Percentiles rank a stretch among this genome's conserved stretches.
phyloP scores from a whole-genome alignment of 2,329 filamentous ascomycete genomes.

The Nigrospora osmanthi region DNA sequence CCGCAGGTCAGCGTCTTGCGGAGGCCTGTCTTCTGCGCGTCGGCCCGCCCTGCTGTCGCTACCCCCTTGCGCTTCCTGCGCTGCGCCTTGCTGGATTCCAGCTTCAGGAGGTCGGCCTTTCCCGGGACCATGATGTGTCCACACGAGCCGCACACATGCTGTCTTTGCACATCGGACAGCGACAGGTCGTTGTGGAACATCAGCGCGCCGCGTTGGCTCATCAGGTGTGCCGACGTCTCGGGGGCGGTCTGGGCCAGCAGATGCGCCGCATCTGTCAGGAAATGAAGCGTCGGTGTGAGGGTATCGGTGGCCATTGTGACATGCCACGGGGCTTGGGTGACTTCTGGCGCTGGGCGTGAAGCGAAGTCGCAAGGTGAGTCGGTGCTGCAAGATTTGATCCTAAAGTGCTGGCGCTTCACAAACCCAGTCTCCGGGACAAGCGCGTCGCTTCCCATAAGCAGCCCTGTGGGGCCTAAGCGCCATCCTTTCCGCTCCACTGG shows the following conservation, averaged over 20 bases:
- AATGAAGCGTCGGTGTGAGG: slow-evolving; percentile 22
- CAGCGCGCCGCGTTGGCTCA: slow-evolving; percentile 43
- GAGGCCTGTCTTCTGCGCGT: slow-evolving; percentile 9
- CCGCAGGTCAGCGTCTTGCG: slow-evolving; percentile 36
- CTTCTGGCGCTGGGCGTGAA: too few relatives aligned
- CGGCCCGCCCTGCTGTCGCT: slow-evolving; percentile 3
- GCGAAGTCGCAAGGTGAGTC: too few relatives aligned
- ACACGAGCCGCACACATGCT: slow-evolving; percentile 51
- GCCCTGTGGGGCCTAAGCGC: too few relatives aligned
- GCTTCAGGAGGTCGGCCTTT: slow-evolving; percentile 29
- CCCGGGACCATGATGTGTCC: slow-evolving; percentile 53
- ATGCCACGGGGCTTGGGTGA: too few relatives aligned
- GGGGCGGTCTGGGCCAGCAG: slow-evolving; percentile 44
- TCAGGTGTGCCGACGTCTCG: slow-evolving; percentile 50
- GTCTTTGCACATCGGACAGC: slow-evolving; percentile 38
- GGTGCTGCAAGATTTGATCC: too few relatives aligned
- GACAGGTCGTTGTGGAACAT: slow-evolving; percentile 37
- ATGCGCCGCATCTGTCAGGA: slow-evolving; percentile 53
- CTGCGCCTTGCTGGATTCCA: slow-evolving; percentile 35
- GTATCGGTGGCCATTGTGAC: slow-evolving; percentile 6
- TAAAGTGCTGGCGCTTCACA: too few relatives aligned
- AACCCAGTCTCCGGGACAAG: too few relatives aligned
- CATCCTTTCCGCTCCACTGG: too few relatives aligned
- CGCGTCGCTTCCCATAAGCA: too few relatives aligned
- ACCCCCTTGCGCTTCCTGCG: slow-evolving; percentile 30